A percentile compares a stretch with the other conserved stretches of the same genome.
These are phyloP conservation scores for Mortierella sp. DNA, from an alignment of 371 early-diverging fungal genomes.

Conservation along the genomic window DNA sequence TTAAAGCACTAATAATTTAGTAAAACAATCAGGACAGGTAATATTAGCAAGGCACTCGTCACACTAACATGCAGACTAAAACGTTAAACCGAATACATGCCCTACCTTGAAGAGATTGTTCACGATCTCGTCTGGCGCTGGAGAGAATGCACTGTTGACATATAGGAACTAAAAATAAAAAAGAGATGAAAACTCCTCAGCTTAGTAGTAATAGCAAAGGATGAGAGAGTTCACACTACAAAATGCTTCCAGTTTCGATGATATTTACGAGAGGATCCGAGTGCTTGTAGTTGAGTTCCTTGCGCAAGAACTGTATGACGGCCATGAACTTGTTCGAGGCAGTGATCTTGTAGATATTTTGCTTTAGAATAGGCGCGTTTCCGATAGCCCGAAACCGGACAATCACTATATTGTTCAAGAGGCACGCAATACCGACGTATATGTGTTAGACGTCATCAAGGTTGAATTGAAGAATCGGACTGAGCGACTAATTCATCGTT, in stretches of 20 bases:
- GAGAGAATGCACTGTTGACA: conserved; percentile 93
- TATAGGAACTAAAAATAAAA: conserved; percentile 78
- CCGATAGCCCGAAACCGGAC: conserved; percentile 90
- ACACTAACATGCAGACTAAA: no score
- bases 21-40: not conserved
- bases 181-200: no score
- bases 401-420: no score
- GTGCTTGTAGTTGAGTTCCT: conserved; percentile 81
- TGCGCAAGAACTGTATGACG: conserved; percentile 86
- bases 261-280: conserved; percentile 81
- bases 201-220: no score
- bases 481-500: no score
- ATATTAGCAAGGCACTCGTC: no score
- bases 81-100: no score
- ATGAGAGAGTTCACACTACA: no score
- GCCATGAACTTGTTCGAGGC: conserved; percentile 85
- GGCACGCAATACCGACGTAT: no score
- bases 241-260: no score
- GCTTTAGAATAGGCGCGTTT: conserved; percentile 92
- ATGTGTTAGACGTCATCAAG: no score
- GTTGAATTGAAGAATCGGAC: no score
- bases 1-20: conserved; percentile 73
- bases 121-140: conserved; percentile 93
- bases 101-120: conserved; percentile 82
- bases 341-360: conserved; percentile 84